Evolutionary conservation across 2,329 filamentous ascomycete genomes (phyloP), one percentile per base, ranked within the genome.

Genomic region (Phialophora macrospora): DNA sequence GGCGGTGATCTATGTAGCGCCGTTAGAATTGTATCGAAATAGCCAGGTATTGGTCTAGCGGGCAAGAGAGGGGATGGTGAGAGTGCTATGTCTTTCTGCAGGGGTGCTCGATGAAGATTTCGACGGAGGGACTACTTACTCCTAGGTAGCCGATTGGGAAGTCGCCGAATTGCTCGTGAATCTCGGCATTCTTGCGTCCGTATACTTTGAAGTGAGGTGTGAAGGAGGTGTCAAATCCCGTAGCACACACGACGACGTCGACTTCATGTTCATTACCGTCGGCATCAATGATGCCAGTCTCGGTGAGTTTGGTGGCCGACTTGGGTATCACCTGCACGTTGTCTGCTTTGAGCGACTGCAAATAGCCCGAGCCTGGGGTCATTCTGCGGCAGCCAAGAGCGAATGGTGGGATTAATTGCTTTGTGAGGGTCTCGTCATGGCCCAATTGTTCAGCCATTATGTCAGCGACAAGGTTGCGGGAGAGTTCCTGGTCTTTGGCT

Each of bases 391-490:
- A 81, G 17, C 79, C 79, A 8, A 79, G 74, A 30, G 75, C 75
- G 72, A 80, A 81, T 63, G 78, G 77, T 1, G 81, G 81, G 44
- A 83, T 81, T 64, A 84, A 79, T 51, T 79, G 78, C 20, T 81
- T 77, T 28, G 74, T 73, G 11, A 83, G 74, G 1, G 74, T 73
- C 1, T 75, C 70, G 58, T 82, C 74, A 54, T 77, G 67, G 44
- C 78, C 74, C 8, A 68, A 64, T 52, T 70, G 65, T 52, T 65
- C 65, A 11, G 46, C 26, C 69, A 71, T 71, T 22, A 68, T 67
- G 34, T 69, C 64, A 17, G 69, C 65, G n/a, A 74, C 64, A 6
- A 69, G 64, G 38, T 66, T 68, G 57, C 66, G 65, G 1, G 81
- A 81, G 28, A 77, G 73, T 60, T 75, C 74, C 32, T 65, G 63